Conservation (phyloP, 1,139 yeast species). For the Sugiyamaella grinbergsii region DNA sequence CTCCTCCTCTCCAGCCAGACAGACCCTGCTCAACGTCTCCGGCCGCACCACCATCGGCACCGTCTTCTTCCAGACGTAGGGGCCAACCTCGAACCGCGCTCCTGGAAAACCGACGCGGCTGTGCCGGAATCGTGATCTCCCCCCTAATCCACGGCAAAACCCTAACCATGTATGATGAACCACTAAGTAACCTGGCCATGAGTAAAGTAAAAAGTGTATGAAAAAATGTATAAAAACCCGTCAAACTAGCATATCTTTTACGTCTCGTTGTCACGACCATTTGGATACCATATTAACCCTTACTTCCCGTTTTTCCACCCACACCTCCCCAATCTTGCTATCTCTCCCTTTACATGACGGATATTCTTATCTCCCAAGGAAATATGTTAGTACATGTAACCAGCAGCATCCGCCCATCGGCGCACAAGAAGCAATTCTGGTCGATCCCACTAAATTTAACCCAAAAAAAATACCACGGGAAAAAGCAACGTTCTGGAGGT, state of each 20-base stretch:
- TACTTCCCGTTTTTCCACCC: not conserved
- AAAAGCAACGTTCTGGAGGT: constrained; percentile 9
- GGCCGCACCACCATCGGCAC: too few species aligned
- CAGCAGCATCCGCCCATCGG: constrained; percentile 8
- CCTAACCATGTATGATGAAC: constrained; percentile 10
- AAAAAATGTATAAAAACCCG: constrained; percentile 9
- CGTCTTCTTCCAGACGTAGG: too few species aligned
- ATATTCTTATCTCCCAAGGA: constrained; percentile 1
- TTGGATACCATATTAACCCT: not conserved
- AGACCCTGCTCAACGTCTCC: too few species aligned
- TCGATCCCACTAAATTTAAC: constrained; percentile 11
- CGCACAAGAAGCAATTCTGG: not conserved
- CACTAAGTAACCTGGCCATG: not conserved
- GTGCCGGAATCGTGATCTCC: too few species aligned
- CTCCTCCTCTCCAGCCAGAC: too few species aligned
- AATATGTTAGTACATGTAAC: constrained; percentile 14
- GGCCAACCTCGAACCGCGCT: too few species aligned
- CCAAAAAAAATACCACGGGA: constrained; percentile 7
- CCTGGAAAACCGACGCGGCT: too few species aligned
- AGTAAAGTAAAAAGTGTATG: constrained; percentile 1
- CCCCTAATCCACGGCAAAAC: too few species aligned
- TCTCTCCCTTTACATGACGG: not conserved
- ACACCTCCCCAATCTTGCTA: not conserved
- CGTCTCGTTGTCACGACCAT: not conserved
- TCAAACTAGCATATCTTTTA: not conserved